Evolutionary conservation across 2,329 filamentous ascomycete species (phyloP).

Genomic region (Nigrograna mackinnonii): DNA sequence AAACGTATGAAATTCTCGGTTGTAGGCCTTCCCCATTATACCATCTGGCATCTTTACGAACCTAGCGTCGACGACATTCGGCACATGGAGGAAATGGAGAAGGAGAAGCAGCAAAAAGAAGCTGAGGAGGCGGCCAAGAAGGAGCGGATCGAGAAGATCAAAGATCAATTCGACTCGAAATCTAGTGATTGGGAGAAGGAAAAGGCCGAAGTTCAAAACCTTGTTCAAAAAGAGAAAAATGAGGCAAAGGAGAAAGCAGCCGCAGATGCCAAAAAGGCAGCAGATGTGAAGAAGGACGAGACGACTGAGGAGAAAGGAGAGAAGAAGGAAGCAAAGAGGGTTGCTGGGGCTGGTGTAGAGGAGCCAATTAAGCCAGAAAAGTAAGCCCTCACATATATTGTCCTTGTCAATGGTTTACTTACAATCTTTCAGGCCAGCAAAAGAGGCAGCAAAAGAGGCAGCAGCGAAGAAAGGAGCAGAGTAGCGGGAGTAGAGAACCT

Average conservation of each 20-base stretch:
- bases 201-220: slow-evolving; percentile 75
- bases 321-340: slow-evolving; percentile 32
- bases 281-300: slow-evolving; percentile 56
- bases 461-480: too few relatives aligned
- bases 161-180: slow-evolving; percentile 77
- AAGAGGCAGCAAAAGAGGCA: too few relatives aligned
- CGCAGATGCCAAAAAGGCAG: slow-evolving; percentile 37
- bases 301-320: slow-evolving; percentile 62
- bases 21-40: slow-evolving; percentile 94
- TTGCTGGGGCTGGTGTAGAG: slow-evolving; percentile 17
- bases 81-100: slow-evolving; percentile 99
- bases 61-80: slow-evolving; percentile 96
- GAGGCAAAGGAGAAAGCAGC: slow-evolving; percentile 40
- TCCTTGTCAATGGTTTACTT: too few relatives aligned
- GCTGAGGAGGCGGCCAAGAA: slow-evolving; percentile 75
- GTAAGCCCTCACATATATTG: too few relatives aligned
- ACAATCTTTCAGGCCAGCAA: too few relatives aligned
- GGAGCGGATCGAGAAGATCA: slow-evolving; percentile 75
- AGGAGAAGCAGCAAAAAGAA: slow-evolving; percentile 78
- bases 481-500: too few relatives aligned
- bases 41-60: slow-evolving; percentile 99
- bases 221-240: slow-evolving; percentile 61
- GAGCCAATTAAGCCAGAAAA: too few relatives aligned
- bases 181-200: slow-evolving; percentile 88
- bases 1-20: slow-evolving; percentile 96